These are phyloP conservation scores for Leccinum rimulosum DNA, from an alignment of 768 basidiomycete genomes.

Conservation along the genomic window DNA sequence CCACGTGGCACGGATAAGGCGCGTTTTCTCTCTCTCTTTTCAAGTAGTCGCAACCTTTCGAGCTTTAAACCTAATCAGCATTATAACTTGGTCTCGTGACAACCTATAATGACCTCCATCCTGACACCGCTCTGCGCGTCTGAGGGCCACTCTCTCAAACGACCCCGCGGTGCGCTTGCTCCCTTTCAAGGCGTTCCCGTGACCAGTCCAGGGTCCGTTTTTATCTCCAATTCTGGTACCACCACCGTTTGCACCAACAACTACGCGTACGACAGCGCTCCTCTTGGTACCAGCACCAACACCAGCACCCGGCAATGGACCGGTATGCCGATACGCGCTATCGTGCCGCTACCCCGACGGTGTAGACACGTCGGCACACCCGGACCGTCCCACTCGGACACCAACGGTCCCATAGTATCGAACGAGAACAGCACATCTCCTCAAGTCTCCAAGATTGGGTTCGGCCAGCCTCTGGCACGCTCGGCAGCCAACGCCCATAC, in stretches of 20 bases:
- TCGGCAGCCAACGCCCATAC: background rate
- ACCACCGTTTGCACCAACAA: background rate
- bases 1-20: background rate
- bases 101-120: constrained; percentile 11
- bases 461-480: background rate
- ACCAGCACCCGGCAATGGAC: constrained; percentile 11
- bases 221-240: background rate
- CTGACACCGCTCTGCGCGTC: background rate
- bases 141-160: constrained; percentile 1
- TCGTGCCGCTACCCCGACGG: constrained; percentile 18
- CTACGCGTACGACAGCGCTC: constrained; percentile 3
- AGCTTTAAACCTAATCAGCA: background rate
- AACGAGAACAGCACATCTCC: background rate
- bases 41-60: background rate
- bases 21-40: background rate
- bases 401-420: background rate
- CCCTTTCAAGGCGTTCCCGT: background rate
- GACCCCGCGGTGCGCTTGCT: background rate
- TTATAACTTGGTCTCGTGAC: background rate
- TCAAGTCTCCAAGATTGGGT: background rate
- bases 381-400: background rate
- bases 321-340: constrained; percentile 24
- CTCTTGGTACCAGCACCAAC: background rate
- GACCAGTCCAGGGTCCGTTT: background rate
- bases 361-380: background rate